Evolutionary conservation across 495 filamentous ascomycete species (phyloP).

Genomic region (Tuber umbilicatum): DNA sequence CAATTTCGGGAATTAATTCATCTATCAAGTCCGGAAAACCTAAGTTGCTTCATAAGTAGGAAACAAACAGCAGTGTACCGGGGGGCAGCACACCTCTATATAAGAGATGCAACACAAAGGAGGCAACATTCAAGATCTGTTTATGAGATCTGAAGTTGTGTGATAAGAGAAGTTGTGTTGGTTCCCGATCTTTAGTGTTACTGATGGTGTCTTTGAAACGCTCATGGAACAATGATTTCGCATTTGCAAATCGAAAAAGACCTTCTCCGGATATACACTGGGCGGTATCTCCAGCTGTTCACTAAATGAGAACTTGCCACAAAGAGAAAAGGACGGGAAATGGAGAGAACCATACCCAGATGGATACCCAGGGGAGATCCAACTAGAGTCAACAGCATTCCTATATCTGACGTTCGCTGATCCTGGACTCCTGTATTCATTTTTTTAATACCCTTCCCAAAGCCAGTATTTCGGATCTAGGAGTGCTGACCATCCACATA

Average conservation of each 20-base stretch:
- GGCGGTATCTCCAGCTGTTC: constrained; percentile 46
- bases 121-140: constrained; percentile 42
- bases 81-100: constrained; percentile 28
- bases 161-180: constrained; percentile 41
- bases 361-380: constrained; percentile 45
- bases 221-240: constrained; percentile 45
- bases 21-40: constrained; percentile 47
- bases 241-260: constrained; percentile 46
- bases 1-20: constrained; percentile 44
- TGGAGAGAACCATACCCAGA: constrained; percentile 36
- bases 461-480: neutral
- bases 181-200: constrained; percentile 31
- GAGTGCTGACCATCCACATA: constrained; percentile 45
- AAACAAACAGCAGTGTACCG: neutral
- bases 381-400: constrained; percentile 43
- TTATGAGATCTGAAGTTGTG: constrained; percentile 48
- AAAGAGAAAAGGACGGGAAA: neutral
- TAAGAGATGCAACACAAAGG: constrained; percentile 37
- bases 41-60: neutral
- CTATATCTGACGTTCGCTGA: constrained; percentile 44
- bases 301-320: neutral
- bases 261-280: constrained; percentile 48
- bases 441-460: neutral
- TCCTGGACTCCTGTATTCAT: constrained; percentile 48
- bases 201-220: constrained; percentile 31